Percentiles rank a stretch among this genome's conserved stretches.
Conservation (phyloP, 129 eudicot genomes). For the Lactuca saligna region DNA sequence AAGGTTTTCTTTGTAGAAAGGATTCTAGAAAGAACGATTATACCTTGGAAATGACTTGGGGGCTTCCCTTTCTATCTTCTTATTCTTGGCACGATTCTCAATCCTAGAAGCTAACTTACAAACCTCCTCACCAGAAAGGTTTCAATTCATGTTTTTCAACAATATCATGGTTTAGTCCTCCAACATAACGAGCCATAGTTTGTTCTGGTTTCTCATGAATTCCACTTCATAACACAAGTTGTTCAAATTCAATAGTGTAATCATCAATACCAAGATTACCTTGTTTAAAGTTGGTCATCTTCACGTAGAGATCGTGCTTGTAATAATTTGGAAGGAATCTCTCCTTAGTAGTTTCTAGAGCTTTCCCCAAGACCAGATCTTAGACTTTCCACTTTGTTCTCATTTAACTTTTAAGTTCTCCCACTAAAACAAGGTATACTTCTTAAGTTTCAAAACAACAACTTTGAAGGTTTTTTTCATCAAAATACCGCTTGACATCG, state of each 20-base stretch:
- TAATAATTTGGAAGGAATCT: conserved; percentile 5
- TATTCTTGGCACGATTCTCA: neutral
- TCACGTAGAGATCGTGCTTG: conserved; percentile 1
- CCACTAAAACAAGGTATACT: neutral
- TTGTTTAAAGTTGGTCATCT: neutral
- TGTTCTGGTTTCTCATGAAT: neutral
- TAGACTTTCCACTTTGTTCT: neutral
- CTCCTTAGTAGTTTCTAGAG: neutral
- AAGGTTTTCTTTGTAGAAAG: neutral
- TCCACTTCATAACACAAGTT: neutral
- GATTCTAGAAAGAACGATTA: neutral
- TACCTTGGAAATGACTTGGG: neutral
- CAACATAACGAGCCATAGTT: neutral
- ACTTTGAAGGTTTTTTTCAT: conserved; percentile 10
- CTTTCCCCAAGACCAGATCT: conserved; percentile 5
- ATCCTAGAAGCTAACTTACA: neutral
- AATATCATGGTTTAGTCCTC: neutral
- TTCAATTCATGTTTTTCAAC: neutral
- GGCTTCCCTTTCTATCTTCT: neutral
- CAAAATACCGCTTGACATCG: conserved; percentile 9
- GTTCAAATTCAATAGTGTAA: conserved; percentile 3
- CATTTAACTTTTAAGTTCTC: conserved; percentile 9
- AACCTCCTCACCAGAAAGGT: neutral
- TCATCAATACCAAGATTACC: conserved; percentile 4
- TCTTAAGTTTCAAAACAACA: neutral